Percentiles rank a stretch among this genome's conserved stretches.
Conservation (phyloP, 2,329 filamentous ascomycete genomes). For the Curvularia lunata region DNA sequence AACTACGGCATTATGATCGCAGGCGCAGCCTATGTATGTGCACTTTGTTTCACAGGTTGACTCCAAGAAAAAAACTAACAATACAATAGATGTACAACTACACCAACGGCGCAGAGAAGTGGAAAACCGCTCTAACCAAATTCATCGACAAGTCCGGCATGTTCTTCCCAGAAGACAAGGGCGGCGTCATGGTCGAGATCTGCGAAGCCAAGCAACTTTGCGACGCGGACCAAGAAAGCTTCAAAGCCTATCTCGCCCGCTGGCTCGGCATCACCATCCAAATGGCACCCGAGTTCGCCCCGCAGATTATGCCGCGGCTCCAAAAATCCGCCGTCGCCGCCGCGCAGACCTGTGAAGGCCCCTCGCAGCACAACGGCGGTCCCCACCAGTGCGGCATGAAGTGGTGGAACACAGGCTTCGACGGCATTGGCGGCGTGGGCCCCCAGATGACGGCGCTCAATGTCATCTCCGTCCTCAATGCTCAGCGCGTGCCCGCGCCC, state of each 20-base stretch:
- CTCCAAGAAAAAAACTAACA: conserved; percentile 16
- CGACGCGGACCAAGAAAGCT: conserved; percentile 54
- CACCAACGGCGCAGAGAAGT: conserved; percentile 46
- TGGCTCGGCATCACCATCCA: conserved; percentile 63
- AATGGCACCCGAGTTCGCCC: conserved; percentile 63
- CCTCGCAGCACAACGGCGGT: conserved; percentile 46
- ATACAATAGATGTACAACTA: conserved; percentile 48
- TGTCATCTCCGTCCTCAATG: conserved; percentile 56
- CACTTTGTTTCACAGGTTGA: too few species aligned
- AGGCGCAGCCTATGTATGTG: conserved; percentile 41
- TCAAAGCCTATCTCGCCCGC: conserved; percentile 55
- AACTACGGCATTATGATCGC: conserved; percentile 48
- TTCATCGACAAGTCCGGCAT: conserved; percentile 42
- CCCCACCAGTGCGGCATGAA: conserved; percentile 50
- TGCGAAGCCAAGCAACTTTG: conserved; percentile 53
- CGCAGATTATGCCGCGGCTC: conserved; percentile 59
- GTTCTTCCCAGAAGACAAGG: conserved; percentile 49
- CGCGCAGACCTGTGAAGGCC: conserved; percentile 60
- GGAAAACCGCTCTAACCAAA: conserved; percentile 38
- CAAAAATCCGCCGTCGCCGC: conserved; percentile 61
- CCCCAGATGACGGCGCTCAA: conserved; percentile 65
- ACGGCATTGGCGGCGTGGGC: conserved; percentile 59
- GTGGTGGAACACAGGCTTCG: conserved; percentile 52
- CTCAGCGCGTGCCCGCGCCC: conserved; percentile 49
- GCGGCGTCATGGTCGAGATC: conserved; percentile 51